phyloP scores from a whole-genome alignment of 805 yeast species.

The Cyberlindnera saturnus region DNA sequence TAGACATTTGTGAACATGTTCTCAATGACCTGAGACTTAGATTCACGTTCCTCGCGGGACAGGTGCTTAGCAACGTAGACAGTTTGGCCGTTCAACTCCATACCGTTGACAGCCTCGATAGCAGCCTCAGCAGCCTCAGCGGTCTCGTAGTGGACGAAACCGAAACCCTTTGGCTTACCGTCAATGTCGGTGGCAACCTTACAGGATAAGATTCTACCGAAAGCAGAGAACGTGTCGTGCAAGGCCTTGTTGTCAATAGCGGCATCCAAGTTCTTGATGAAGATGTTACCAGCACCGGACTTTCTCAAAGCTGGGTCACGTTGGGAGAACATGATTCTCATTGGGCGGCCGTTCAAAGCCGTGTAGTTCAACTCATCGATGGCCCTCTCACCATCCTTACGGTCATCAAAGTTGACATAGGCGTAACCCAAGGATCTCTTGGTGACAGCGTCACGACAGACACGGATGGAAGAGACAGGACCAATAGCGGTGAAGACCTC shows the following conservation, averaged over 20 bases:
- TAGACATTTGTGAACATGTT: slow-evolving; percentile 94
- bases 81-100: slow-evolving; percentile 93
- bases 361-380: slow-evolving; percentile 93
- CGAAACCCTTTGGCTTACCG: slow-evolving; percentile 92
- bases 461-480: slow-evolving; percentile 93
- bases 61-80: slow-evolving; percentile 94
- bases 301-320: slow-evolving; percentile 95
- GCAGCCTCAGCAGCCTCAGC: slow-evolving; percentile 92
- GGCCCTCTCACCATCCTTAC: slow-evolving; percentile 89
- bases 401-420: slow-evolving; percentile 90
- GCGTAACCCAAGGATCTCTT: slow-evolving; percentile 97
- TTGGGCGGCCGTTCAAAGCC: slow-evolving; percentile 88
- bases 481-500: slow-evolving; percentile 95
- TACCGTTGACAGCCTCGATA: slow-evolving; percentile 95
- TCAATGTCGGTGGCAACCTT: slow-evolving; percentile 93
- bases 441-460: slow-evolving; percentile 97
- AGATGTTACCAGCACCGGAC: slow-evolving; percentile 93
- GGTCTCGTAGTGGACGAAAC: slow-evolving; percentile 94
- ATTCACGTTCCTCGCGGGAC: slow-evolving; percentile 88
- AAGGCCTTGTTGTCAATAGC: slow-evolving; percentile 98
- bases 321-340: slow-evolving; percentile 99
- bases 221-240: slow-evolving; percentile 95
- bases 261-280: slow-evolving; percentile 97
- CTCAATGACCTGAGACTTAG: slow-evolving; percentile 83
- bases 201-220: slow-evolving; percentile 93